Conservation (phyloP, 192 early-diverging fungal genomes). For the Physocladia obscura region DNA sequence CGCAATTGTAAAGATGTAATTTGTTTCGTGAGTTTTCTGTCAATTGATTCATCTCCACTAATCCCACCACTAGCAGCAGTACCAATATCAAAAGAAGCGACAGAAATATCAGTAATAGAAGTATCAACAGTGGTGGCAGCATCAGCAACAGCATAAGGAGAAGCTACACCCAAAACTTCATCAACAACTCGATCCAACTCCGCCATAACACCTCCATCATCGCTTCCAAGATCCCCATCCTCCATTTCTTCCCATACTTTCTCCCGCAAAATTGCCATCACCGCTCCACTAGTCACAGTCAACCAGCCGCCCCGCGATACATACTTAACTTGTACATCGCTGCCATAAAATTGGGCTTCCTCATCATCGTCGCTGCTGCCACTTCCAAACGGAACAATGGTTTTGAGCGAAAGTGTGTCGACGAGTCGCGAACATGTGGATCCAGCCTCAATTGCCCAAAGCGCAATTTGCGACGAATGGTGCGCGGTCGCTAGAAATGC, state of each 20-base stretch:
- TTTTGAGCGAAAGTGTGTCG: background rate
- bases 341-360: background rate
- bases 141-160: background rate
- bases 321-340: background rate
- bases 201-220: constrained; percentile 7
- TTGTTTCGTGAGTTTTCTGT: too few species aligned
- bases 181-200: constrained; percentile 29
- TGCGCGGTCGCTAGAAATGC: background rate
- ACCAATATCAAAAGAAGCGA: background rate
- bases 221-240: background rate
- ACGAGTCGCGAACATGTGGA: background rate
- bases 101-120: background rate
- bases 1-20: constrained; percentile 13
- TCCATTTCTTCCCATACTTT: background rate
- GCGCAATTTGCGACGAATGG: background rate
- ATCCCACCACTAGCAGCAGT: background rate
- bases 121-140: background rate
- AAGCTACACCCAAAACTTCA: background rate
- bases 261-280: background rate
- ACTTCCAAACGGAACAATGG: too few species aligned
- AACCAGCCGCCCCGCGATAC: background rate
- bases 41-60: background rate
- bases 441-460: background rate
- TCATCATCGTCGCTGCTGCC: too few species aligned
- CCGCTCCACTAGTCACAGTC: background rate